A percentile compares a stretch with the other conserved stretches of the same genome.
Conservation (phyloP, 75 land plant species). For the Gnetum montanum region DNA sequence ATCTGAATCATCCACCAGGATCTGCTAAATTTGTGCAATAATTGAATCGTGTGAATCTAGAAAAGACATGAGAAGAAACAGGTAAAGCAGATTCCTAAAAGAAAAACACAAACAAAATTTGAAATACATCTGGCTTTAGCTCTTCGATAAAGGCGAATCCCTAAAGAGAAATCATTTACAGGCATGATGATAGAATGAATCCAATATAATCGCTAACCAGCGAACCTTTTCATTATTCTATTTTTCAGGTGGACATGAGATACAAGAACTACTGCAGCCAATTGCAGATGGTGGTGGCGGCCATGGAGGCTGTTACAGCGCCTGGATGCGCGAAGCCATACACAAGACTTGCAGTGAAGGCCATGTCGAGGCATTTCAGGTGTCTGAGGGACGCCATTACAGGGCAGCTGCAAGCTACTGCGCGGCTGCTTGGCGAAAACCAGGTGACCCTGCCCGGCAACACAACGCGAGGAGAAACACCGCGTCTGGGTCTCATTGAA, state of each 20-base stretch:
- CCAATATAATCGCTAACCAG: too few relatives aligned
- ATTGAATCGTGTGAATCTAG: too few relatives aligned
- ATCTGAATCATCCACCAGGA: too few relatives aligned
- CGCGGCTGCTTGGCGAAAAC: constrained; percentile 62
- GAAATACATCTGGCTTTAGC: neutral
- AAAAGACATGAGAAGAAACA: too few relatives aligned
- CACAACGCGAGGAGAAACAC: constrained; percentile 54
- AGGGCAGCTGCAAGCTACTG: constrained; percentile 47
- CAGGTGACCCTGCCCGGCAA: constrained; percentile 38
- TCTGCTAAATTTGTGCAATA: too few relatives aligned
- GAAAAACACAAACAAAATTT: constrained; percentile 15
- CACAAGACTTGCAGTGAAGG: constrained; percentile 49
- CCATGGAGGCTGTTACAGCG: constrained; percentile 64
- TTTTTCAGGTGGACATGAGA: constrained; percentile 62
- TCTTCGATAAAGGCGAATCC: neutral
- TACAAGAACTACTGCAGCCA: constrained; percentile 67
- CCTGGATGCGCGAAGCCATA: constrained; percentile 56
- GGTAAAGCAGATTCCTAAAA: constrained; percentile 1
- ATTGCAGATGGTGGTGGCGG: constrained; percentile 42
- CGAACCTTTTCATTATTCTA: too few relatives aligned
- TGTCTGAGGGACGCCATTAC: constrained; percentile 63
- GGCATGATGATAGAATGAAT: neutral
- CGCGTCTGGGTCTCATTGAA: constrained; percentile 61
- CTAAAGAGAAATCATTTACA: neutral
- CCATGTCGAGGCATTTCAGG: constrained; percentile 83